These are phyloP conservation scores for Cladophialophora exuberans DNA, from an alignment of 2,329 filamentous ascomycete genomes.

Conservation along the genomic window DNA sequence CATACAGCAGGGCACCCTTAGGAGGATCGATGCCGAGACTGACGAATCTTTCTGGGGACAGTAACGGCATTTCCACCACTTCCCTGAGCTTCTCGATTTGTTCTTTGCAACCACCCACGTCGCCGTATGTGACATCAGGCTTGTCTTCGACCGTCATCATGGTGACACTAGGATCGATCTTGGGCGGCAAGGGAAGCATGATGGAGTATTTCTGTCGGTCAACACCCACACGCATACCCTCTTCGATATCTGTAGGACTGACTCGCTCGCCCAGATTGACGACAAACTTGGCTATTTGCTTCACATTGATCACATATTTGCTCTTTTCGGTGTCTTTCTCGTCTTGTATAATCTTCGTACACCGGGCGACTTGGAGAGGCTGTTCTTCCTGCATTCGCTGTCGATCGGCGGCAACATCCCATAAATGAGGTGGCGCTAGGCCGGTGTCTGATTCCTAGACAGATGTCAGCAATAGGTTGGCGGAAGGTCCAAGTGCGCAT, in stretches of 20 bases:
- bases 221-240: conserved; percentile 98
- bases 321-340: conserved; percentile 96
- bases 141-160: conserved; percentile 99
- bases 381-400: conserved; percentile 99
- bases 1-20: conserved; percentile 95
- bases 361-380: conserved; percentile 93
- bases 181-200: conserved; percentile 89
- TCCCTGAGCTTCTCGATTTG: conserved; percentile 99
- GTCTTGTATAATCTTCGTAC: conserved; percentile 98
- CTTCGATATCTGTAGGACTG: conserved; percentile 97
- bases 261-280: conserved; percentile 97
- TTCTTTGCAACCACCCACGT: conserved; percentile 98
- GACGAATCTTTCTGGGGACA: conserved; percentile 96
- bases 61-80: conserved; percentile 96
- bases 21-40: conserved; percentile 98
- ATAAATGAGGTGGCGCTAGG: conserved; percentile 95
- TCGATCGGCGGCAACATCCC: conserved; percentile 96
- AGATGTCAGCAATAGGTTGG: conserved; percentile 14
- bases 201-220: conserved; percentile 99
- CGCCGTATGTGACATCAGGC: conserved; percentile 97
- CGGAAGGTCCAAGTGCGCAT: conserved; percentile 6
- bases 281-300: conserved; percentile 99
- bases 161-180: conserved; percentile 98
- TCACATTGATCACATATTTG: conserved; percentile 99
- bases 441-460: conserved; percentile 93